phyloP scores from a whole-genome alignment of 2,329 filamentous ascomycete genomes.

The Pseudogymnoascus sp. region DNA sequence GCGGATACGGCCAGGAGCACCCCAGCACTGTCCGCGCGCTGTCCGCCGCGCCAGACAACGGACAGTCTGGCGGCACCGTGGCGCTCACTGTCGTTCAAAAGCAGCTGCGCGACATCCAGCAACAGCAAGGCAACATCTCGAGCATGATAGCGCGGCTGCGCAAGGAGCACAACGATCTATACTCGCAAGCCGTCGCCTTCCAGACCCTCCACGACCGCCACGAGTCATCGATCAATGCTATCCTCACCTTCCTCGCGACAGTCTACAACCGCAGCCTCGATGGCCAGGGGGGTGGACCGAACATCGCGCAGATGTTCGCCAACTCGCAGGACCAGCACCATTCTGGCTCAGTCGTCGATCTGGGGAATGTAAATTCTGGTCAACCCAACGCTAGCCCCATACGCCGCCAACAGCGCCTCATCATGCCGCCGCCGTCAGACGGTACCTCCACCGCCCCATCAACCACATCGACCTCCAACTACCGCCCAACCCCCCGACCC shows the following conservation, averaged over 20 bases:
- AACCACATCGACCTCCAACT: constrained; percentile 20
- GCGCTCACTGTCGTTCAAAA: constrained; percentile 51
- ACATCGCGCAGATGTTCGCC: constrained; percentile 75
- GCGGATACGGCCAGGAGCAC: constrained; percentile 34
- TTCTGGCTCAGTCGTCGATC: constrained; percentile 50
- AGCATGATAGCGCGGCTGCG: constrained; percentile 71
- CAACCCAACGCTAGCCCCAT: constrained; percentile 20
- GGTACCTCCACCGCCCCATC: constrained; percentile 18
- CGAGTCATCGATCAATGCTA: constrained; percentile 98
- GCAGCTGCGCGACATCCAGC: constrained; percentile 72
- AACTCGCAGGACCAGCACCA: constrained; percentile 47
- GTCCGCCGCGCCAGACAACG: constrained; percentile 28
- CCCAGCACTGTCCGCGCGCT: constrained; percentile 31
- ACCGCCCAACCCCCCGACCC: constrained; percentile 32
- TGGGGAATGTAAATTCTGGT: constrained; percentile 42
- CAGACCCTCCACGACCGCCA: constrained; percentile 92
- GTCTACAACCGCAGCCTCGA: constrained; percentile 93
- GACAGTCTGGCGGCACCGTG: constrained; percentile 39
- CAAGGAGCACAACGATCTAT: constrained; percentile 78
- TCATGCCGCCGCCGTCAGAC: constrained; percentile 27
- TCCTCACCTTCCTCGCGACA: constrained; percentile 90
- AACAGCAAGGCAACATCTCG: constrained; percentile 80
- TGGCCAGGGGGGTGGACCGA: constrained; percentile 65
- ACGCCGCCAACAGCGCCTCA: constrained; percentile 23
- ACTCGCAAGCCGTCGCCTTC: constrained; percentile 79